These are phyloP conservation scores for Metschnikowia borealis DNA, from an alignment of 805 yeast genomes.

Conservation along the genomic window DNA sequence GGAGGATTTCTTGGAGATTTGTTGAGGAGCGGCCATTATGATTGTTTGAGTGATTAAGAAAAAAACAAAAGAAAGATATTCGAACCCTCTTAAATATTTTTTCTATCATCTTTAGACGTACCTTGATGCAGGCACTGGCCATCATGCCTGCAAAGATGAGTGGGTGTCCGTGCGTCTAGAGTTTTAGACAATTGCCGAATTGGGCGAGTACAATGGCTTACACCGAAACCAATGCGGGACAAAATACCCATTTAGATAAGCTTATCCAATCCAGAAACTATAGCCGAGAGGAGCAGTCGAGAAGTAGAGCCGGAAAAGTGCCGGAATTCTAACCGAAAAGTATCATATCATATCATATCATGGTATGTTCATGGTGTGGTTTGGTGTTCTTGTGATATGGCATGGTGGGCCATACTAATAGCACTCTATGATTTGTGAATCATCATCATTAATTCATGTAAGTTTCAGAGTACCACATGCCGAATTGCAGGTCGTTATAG, in stretches of 20 bases:
- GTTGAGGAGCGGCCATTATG: constrained; percentile 13
- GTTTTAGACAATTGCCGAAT: background rate
- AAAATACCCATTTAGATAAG: background rate
- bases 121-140: background rate
- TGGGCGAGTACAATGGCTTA: background rate
- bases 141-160: background rate
- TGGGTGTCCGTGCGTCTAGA: background rate
- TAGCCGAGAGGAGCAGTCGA: too few relatives aligned
- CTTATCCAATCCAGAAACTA: too few relatives aligned
- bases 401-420: too few relatives aligned
- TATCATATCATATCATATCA: too few relatives aligned
- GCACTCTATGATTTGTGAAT: too few relatives aligned
- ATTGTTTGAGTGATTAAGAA: background rate
- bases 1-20: constrained; percentile 2
- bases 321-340: too few relatives aligned
- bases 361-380: too few relatives aligned
- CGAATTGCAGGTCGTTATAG: too few relatives aligned
- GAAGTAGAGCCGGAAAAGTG: too few relatives aligned
- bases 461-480: too few relatives aligned
- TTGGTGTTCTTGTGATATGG: too few relatives aligned
- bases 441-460: too few relatives aligned
- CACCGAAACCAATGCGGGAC: background rate
- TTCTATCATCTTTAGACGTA: background rate
- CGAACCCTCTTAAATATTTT: background rate
- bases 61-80: background rate